Conservation (phyloP, 208 protist species). For the Acanthamoeba castellanii region DNA sequence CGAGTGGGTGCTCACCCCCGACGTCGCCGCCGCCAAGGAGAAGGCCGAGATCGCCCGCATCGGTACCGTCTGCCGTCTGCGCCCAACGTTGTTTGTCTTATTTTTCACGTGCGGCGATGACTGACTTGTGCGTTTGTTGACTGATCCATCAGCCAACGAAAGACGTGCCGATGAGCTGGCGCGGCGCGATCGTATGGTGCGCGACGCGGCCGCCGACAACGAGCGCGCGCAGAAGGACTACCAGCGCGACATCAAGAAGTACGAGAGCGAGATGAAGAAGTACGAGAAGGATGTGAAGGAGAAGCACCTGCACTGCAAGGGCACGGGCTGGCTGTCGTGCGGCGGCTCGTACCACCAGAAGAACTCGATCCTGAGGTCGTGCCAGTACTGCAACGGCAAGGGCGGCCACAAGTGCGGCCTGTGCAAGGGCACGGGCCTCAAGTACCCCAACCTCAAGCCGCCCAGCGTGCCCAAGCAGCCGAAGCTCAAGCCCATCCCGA, state of each 20-base stretch:
- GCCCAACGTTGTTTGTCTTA: background rate
- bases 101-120: background rate
- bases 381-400: constrained; percentile 17
- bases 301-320: constrained; percentile 1
- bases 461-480: background rate
- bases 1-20: constrained; percentile 18
- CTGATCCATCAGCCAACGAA: background rate
- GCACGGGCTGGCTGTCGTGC: background rate
- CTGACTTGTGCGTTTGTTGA: background rate
- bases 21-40: constrained; percentile 10
- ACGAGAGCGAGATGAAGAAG: constrained; percentile 7
- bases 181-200: background rate
- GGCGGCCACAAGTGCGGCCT: background rate
- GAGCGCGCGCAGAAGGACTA: background rate
- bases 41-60: background rate
- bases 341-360: background rate
- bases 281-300: background rate
- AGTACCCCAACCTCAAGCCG: background rate
- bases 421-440: constrained; percentile 13
- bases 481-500: background rate
- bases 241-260: background rate
- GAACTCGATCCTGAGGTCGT: background rate
- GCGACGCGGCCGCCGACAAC: background rate
- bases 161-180: background rate
- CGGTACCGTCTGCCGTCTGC: background rate